Percentiles rank a stretch among this genome's conserved stretches.
Evolutionary conservation across 2,329 filamentous ascomycete species (phyloP).

Genomic region (Teratosphaeria zuluensis): DNA sequence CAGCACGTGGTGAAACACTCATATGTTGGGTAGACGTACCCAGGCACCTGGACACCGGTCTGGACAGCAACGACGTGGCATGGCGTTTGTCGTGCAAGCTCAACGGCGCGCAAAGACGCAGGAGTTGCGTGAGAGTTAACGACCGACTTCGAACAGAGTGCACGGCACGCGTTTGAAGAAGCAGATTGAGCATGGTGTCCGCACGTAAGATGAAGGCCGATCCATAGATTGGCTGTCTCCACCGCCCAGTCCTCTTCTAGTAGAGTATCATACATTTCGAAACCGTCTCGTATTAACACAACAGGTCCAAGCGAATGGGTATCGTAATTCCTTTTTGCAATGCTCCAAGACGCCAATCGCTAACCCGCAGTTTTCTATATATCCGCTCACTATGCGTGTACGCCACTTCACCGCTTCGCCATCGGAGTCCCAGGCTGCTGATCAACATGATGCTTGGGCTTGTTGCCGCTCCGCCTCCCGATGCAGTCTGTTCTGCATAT

Average conservation of each 20-base stretch:
- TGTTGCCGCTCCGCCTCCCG: neutral
- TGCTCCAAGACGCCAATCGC: neutral
- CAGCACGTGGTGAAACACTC: neutral
- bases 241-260: neutral
- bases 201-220: neutral
- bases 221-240: neutral
- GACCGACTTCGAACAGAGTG: neutral
- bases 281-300: neutral
- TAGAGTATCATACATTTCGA: neutral
- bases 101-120: neutral
- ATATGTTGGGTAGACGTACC: neutral
- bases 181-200: neutral
- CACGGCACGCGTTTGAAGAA: neutral
- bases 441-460: neutral
- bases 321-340: neutral
- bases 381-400: neutral
- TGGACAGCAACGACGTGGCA: neutral
- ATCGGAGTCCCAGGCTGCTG: neutral
- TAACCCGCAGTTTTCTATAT: neutral
- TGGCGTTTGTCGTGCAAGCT: neutral
- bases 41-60: neutral
- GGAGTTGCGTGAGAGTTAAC: neutral
- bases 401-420: neutral
- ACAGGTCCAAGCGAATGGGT: neutral
- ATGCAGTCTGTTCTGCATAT: neutral